phyloP scores from a whole-genome alignment of 2,329 filamentous ascomycete genomes.

The Gliomastix tumulicola region DNA sequence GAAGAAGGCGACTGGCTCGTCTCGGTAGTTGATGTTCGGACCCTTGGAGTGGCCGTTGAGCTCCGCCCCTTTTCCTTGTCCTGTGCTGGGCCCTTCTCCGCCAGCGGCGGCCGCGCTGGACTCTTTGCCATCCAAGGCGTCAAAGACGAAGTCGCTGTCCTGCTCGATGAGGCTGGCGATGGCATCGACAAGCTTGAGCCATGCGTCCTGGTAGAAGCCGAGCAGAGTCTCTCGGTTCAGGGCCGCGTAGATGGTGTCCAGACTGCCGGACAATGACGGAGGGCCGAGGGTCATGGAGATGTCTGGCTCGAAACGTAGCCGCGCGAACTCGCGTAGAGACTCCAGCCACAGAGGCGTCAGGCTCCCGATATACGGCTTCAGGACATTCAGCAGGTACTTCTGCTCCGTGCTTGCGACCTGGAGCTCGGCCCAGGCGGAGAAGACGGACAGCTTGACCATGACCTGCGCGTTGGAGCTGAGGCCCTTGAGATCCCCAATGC shows the following conservation, averaged over 20 bases:
- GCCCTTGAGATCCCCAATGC: conserved; percentile 87
- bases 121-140: conserved; percentile 84
- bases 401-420: conserved; percentile 94
- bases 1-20: conserved; percentile 97
- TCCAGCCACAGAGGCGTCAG: conserved; percentile 92
- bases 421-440: conserved; percentile 93
- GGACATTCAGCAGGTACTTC: conserved; percentile 77
- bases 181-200: conserved; percentile 93
- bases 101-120: conserved; percentile 35
- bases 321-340: conserved; percentile 87
- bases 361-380: conserved; percentile 83
- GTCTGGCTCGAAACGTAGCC: conserved; percentile 90
- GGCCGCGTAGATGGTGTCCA: conserved; percentile 92
- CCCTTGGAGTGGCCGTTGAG: conserved; percentile 50
- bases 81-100: too few species aligned
- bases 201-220: conserved; percentile 94
- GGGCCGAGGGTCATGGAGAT: conserved; percentile 87
- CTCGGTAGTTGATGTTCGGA: conserved; percentile 90
- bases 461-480: conserved; percentile 94
- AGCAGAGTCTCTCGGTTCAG: conserved; percentile 90
- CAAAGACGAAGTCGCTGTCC: conserved; percentile 96
- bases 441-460: conserved; percentile 97
- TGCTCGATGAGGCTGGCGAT: conserved; percentile 97
- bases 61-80: too few species aligned
- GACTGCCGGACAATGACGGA: conserved; percentile 71